phyloP scores from a whole-genome alignment of 345 rosid genomes.

The Populus ilicifolia region DNA sequence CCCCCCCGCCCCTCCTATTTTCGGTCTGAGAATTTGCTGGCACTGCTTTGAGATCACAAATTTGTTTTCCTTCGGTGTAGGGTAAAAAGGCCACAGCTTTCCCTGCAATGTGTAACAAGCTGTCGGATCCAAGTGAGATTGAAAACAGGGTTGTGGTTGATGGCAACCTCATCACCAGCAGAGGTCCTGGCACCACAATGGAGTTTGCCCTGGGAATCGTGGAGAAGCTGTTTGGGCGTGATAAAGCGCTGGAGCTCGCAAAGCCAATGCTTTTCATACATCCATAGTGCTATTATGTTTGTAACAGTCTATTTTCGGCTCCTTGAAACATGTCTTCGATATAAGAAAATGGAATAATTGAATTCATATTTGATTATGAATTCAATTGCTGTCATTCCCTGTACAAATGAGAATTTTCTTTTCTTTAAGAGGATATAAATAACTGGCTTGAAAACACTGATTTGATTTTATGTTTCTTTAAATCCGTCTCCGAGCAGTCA shows the following conservation, averaged over 20 bases:
- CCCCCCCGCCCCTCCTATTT: background rate
- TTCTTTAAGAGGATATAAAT: no score
- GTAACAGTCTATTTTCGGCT: background rate
- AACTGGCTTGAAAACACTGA: no score
- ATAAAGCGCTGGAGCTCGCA: conserved; percentile 67
- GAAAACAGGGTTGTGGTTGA: conserved; percentile 82
- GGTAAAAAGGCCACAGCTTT: conserved; percentile 91
- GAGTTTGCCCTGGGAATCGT: conserved; percentile 80
- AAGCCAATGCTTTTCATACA: conserved; percentile 50
- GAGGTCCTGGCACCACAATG: conserved; percentile 89
- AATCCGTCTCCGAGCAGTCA: no score
- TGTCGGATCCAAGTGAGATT: conserved; percentile 66
- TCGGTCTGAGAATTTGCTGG: background rate
- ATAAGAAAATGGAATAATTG: no score
- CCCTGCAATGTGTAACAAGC: conserved; percentile 77
- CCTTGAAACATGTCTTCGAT: no score
- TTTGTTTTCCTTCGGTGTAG: conserved; percentile 24
- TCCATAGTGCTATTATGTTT: conserved; percentile 17
- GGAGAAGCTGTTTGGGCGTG: conserved; percentile 72
- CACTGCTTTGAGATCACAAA: background rate
- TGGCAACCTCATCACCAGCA: conserved; percentile 87
- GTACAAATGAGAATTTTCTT: no score
- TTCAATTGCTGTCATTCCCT: no score
- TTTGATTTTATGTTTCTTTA: no score
- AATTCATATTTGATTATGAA: no score